Percentiles rank a stretch among this genome's conserved stretches.
Conservation (phyloP, 306 rosid species). For the Cucurbita maxima region DNA sequence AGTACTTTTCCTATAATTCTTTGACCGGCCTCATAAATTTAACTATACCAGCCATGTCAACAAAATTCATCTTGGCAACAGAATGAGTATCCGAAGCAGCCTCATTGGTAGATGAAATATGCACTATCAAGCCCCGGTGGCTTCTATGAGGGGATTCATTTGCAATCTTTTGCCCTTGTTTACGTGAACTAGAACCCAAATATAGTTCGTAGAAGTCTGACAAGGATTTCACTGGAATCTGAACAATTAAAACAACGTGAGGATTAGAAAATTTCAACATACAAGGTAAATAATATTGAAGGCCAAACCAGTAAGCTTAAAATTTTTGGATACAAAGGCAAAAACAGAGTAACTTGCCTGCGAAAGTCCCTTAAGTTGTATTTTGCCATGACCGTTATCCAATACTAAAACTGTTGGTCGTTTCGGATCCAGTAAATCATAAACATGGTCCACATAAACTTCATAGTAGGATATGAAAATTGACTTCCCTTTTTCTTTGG, state of each 20-base stretch:
- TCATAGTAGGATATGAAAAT: conserved; percentile 58
- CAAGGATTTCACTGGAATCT: conserved; percentile 52
- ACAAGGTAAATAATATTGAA: neutral
- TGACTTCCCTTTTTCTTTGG: conserved; percentile 33
- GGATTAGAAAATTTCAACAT: neutral
- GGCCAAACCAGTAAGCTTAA: neutral
- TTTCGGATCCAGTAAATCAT: conserved; percentile 52
- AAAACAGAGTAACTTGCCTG: conserved; percentile 24
- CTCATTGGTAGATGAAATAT: conserved; percentile 27
- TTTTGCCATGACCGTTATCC: conserved; percentile 49
- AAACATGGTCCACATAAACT: conserved; percentile 59
- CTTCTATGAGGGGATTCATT: conserved; percentile 30
- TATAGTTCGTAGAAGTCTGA: conserved; percentile 42
- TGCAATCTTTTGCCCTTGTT: conserved; percentile 30
- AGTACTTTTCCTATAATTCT: neutral
- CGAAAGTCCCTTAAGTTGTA: conserved; percentile 75
- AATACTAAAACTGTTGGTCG: conserved; percentile 40
- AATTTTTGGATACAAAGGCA: neutral
- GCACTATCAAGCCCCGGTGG: conserved; percentile 62
- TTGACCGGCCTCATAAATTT: neutral
- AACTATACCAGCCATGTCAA: conserved; percentile 66
- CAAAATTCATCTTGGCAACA: conserved; percentile 61
- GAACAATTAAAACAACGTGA: neutral
- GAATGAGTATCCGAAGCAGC: conserved; percentile 5
- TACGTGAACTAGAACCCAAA: conserved; percentile 31